Conservation (phyloP, 2,329 filamentous ascomycete genomes). For the Aspergillus sp. region DNA sequence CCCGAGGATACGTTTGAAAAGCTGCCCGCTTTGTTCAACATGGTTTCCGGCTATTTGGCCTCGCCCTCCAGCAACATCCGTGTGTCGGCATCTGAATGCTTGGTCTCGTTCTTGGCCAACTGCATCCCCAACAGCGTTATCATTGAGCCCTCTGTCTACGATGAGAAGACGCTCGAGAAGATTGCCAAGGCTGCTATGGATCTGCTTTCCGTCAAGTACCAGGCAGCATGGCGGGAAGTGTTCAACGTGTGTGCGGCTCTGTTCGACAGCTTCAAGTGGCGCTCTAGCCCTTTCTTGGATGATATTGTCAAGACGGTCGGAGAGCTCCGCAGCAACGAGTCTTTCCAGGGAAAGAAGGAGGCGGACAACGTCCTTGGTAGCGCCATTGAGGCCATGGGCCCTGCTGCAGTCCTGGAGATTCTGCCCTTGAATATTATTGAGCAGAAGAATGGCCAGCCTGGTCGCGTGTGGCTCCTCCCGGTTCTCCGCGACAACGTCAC, state of each 20-base stretch:
- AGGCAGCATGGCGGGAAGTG: constrained; percentile 91
- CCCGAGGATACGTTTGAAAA: constrained; percentile 91
- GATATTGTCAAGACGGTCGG: constrained; percentile 77
- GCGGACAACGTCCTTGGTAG: constrained; percentile 87
- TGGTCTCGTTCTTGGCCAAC: constrained; percentile 89
- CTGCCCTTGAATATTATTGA: constrained; percentile 83
- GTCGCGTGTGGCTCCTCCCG: constrained; percentile 91
- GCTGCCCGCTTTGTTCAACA: constrained; percentile 77
- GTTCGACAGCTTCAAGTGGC: constrained; percentile 85
- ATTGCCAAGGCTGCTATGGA: constrained; percentile 69
- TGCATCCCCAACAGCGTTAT: constrained; percentile 83
- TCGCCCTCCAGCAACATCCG: constrained; percentile 91
- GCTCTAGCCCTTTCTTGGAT: constrained; percentile 73
- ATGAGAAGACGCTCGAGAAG: constrained; percentile 86
- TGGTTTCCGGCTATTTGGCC: constrained; percentile 78
- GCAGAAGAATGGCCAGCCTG: constrained; percentile 74
- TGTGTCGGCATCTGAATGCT: constrained; percentile 88
- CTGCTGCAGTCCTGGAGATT: constrained; percentile 76
- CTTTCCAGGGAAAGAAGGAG: constrained; percentile 91
- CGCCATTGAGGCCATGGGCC: constrained; percentile 86
- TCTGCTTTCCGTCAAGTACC: constrained; percentile 85
- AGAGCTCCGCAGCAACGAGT: constrained; percentile 81
- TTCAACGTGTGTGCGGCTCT: constrained; percentile 86
- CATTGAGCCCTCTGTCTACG: constrained; percentile 84
- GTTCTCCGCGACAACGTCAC: constrained; percentile 85